These are phyloP conservation scores for Aristolochia contorta DNA, from an alignment of 164 flowering plant genomes.

Conservation along the genomic window DNA sequence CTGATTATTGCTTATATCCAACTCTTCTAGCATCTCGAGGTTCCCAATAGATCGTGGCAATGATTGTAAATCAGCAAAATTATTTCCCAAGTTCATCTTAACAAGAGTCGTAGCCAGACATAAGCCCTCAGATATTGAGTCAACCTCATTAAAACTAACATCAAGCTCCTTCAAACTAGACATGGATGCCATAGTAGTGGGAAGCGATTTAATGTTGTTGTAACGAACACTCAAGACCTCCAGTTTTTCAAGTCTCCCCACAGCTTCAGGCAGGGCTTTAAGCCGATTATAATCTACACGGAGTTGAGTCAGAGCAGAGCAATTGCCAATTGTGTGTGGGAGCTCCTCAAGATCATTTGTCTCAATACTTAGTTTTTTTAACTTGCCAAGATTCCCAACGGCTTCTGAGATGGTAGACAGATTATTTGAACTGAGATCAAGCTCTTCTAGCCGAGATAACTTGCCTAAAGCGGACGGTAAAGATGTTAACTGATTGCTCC, in stretches of 20 bases:
- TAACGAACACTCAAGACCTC: slow-evolving; percentile 69
- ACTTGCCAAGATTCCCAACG: slow-evolving; percentile 53
- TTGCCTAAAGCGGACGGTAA: slow-evolving; percentile 50
- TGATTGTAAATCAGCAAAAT: slow-evolving; percentile 64
- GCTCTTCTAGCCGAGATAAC: slow-evolving; percentile 51
- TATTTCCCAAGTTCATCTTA: slow-evolving; percentile 67
- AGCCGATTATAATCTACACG: slow-evolving; percentile 71
- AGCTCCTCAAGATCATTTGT: slow-evolving; percentile 79
- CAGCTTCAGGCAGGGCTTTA: slow-evolving; percentile 90
- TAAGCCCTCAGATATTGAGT: slow-evolving; percentile 76
- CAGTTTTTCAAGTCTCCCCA: slow-evolving; percentile 59
- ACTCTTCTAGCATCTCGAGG: slow-evolving; percentile 76
- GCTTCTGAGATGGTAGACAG: slow-evolving; percentile 46
- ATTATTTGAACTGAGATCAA: slow-evolving; percentile 60
- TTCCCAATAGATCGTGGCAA: slow-evolving; percentile 82
- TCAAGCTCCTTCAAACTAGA: slow-evolving; percentile 58
- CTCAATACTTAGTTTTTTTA: slow-evolving; percentile 55
- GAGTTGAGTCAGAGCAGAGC: slow-evolving; percentile 64
- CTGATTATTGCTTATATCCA: slow-evolving; percentile 86
- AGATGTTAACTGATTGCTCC: slow-evolving; percentile 49
- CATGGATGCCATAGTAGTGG: slow-evolving; percentile 77
- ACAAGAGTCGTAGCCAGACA: slow-evolving; percentile 72
- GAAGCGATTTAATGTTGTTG: slow-evolving; percentile 67
- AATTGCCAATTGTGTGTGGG: slow-evolving; percentile 64
- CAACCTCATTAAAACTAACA: slow-evolving; percentile 89